phyloP scores from a whole-genome alignment of 371 early-diverging fungal genomes.

The Circinella umbellata region DNA sequence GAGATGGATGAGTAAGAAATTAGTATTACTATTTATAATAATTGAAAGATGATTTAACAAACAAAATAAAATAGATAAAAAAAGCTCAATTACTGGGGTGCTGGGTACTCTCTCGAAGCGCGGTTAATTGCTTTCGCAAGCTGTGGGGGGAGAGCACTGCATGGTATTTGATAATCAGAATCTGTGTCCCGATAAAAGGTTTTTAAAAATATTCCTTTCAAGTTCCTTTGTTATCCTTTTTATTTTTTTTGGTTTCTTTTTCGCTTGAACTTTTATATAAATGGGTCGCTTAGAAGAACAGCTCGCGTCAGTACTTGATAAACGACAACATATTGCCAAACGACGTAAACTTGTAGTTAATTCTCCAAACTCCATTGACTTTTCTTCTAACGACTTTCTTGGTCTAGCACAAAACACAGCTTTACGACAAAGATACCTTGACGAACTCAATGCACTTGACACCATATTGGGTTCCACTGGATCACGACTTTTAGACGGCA shows the following conservation, averaged over 20 bases:
- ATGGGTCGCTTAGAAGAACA: slow-evolving; percentile 32
- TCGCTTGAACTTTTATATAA: background rate
- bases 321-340: slow-evolving; percentile 48
- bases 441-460: slow-evolving; percentile 43
- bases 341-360: slow-evolving; percentile 49
- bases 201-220: background rate
- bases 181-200: background rate
- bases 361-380: slow-evolving; percentile 57
- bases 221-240: background rate
- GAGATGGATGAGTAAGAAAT: too few relatives aligned
- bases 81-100: background rate
- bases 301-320: slow-evolving; percentile 25
- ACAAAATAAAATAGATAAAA: too few relatives aligned
- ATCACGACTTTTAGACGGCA: slow-evolving; percentile 78
- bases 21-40: too few relatives aligned
- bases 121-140: background rate
- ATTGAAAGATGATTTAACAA: too few relatives aligned
- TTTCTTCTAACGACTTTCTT: slow-evolving; percentile 85
- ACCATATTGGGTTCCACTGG: slow-evolving; percentile 76
- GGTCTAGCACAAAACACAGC: slow-evolving; percentile 62
- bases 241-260: background rate
- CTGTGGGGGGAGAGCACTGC: background rate
- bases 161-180: background rate
- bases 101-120: background rate
- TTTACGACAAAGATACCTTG: slow-evolving; percentile 49